phyloP scores from a whole-genome alignment of 2,329 filamentous ascomycete genomes.

The Fusarium devonianum region DNA sequence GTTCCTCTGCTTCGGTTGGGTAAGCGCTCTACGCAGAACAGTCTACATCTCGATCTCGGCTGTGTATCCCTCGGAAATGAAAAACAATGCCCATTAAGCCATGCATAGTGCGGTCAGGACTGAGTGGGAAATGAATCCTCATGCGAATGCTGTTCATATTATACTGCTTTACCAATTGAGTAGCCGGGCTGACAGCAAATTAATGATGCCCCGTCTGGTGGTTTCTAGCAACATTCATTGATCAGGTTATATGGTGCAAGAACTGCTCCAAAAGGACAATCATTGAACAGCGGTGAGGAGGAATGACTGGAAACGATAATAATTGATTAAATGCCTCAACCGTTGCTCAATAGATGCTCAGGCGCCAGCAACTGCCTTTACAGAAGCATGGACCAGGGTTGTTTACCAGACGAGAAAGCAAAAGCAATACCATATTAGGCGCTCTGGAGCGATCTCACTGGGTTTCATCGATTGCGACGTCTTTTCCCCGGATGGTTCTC shows the following conservation, averaged over 20 bases:
- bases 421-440: slow-evolving; percentile 5
- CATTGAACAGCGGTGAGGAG: neutral
- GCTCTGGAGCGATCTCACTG: slow-evolving; percentile 17
- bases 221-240: no score
- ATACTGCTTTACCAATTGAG: no score
- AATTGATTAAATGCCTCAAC: neutral
- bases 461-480: slow-evolving; percentile 18
- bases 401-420: slow-evolving; percentile 6
- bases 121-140: neutral
- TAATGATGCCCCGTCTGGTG: no score
- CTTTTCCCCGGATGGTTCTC: slow-evolving; percentile 28
- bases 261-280: no score
- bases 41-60: neutral
- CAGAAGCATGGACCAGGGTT: slow-evolving; percentile 14
- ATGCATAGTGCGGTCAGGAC: no score
- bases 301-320: neutral
- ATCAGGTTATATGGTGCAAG: no score
- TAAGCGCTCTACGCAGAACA: slow-evolving; percentile 12
- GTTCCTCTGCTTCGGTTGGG: slow-evolving; percentile 13
- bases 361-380: slow-evolving; percentile 11
- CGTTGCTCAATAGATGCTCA: slow-evolving; percentile 3
- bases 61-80: neutral
- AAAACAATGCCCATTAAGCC: neutral
- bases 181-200: no score
- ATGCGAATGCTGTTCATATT: no score